A percentile compares a stretch with the other conserved stretches of the same genome.
Conservation (phyloP, 805 yeast species). For the Candida pseudofarinosa region DNA sequence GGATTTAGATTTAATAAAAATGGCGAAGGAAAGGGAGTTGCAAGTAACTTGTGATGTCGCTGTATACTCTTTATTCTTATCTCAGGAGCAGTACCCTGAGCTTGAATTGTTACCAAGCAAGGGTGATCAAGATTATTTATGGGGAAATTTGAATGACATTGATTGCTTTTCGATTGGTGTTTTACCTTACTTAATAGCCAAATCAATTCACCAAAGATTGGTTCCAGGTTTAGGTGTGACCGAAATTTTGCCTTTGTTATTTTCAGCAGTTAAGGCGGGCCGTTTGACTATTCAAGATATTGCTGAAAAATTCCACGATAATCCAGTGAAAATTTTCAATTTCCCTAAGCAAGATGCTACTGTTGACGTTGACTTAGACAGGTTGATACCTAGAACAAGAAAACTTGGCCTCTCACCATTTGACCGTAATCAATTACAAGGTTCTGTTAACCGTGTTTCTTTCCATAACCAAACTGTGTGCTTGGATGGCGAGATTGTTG, state of each 20-base stretch:
- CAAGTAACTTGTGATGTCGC: constrained; percentile 88
- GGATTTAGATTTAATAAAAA: constrained; percentile 76
- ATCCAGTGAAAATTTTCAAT: constrained; percentile 79
- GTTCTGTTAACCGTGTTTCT: constrained; percentile 86
- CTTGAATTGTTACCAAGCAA: constrained; percentile 72
- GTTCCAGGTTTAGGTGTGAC: constrained; percentile 73
- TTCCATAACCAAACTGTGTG: constrained; percentile 75
- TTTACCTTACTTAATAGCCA: constrained; percentile 69
- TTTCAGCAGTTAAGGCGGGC: constrained; percentile 74
- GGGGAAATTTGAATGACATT: constrained; percentile 68
- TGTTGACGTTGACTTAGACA: constrained; percentile 82
- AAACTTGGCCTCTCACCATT: constrained; percentile 23
- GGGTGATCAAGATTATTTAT: constrained; percentile 76
- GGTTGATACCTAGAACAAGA: constrained; percentile 42
- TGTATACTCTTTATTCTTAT: constrained; percentile 71
- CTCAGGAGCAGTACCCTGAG: constrained; percentile 67
- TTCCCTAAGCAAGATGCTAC: constrained; percentile 75
- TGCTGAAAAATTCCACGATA: constrained; percentile 66
- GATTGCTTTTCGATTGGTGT: constrained; percentile 88
- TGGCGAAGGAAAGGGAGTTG: constrained; percentile 80
- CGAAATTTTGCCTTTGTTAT: constrained; percentile 77
- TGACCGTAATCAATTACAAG: constrained; percentile 46
- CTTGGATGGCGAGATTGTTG: constrained; percentile 74
- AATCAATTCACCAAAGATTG: constrained; percentile 55
- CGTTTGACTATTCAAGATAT: constrained; percentile 71